Evolutionary conservation across 352 stramenopile genomes (phyloP), one percentile per base, ranked within the genome.

Genomic region (Phytophthora vignae): DNA sequence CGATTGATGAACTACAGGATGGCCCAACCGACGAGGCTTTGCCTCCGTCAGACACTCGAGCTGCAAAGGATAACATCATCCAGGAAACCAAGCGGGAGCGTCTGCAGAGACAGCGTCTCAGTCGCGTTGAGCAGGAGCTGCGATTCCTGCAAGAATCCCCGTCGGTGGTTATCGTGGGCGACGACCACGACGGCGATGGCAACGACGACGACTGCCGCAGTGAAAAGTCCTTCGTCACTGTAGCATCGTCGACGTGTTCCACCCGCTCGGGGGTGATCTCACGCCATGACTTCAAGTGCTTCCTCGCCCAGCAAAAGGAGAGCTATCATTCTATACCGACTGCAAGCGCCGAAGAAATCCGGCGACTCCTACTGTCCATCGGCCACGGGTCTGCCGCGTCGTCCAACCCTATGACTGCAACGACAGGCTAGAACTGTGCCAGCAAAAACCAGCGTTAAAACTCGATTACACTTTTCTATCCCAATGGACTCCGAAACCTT

Each of bases 101-200:
- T 3, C 29, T 82, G 2, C 73, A 75, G 44, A 77, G 64, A n/a
- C 78, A 85, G 44, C 79, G 80, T 4, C 78, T 92, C 14, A 71
- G 74, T 56, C 75, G 73, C 3, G 85, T 91, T 21, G 76, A 92
- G 15, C 80, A 87, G 29, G 85, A 91, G 61, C 80, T 92, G 5
- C 64, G 65, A 29, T 88, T 91, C 48, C 60, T 92, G 1, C 69
- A 83, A 19, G 72, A 82, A 54, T 78, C 77, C n/a, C 80, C 78
- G 31, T 67, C 44, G 3, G 71, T 91, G 3, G 17, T 81, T 29
- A 91, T 92, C 25, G 56, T 88, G 10, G 62, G 73, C 9, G 83
- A 87, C 36, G 74, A 88, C 9, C 58, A 79, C 15, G 67, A 78
- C 10, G 63, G 22, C n/a, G 64, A 67, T 12, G 65, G 74, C 7